These are phyloP conservation scores for Basidiobolus meristosporus DNA, from an alignment of 371 early-diverging fungal species.

Conservation along the genomic window DNA sequence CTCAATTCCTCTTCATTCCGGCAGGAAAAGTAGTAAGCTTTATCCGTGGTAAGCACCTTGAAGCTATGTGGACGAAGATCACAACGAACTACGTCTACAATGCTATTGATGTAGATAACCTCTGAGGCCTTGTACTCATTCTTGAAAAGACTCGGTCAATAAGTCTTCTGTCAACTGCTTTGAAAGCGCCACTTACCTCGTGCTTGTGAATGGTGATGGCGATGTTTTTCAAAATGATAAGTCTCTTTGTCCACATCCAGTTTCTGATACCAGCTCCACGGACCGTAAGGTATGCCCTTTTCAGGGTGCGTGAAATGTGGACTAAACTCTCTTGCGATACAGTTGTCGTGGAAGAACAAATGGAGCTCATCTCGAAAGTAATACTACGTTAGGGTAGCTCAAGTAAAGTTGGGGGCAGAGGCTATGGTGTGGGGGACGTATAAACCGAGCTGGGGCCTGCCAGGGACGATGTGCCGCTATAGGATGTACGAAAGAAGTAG, in stretches of 20 bases:
- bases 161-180: neutral
- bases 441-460: too few relatives aligned
- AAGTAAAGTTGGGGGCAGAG: too few relatives aligned
- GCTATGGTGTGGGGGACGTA: too few relatives aligned
- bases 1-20: conserved; percentile 87
- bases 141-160: conserved; percentile 16
- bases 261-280: conserved; percentile 75
- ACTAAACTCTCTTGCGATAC: too few relatives aligned
- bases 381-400: too few relatives aligned
- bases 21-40: conserved; percentile 67
- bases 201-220: conserved; percentile 85
- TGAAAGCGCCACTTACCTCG: conserved; percentile 40
- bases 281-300: conserved; percentile 64
- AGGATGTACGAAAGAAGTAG: too few relatives aligned
- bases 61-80: conserved; percentile 77
- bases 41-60: conserved; percentile 70
- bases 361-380: too few relatives aligned
- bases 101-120: conserved; percentile 73
- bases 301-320: conserved; percentile 13
- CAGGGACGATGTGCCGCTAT: too few relatives aligned
- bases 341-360: too few relatives aligned
- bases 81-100: conserved; percentile 57
- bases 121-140: conserved; percentile 46
- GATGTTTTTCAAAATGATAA: conserved; percentile 69
- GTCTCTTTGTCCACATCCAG: conserved; percentile 89